Percentiles rank a stretch among this genome's conserved stretches.
These are phyloP conservation scores for Choiromyces venosus DNA, from an alignment of 495 filamentous ascomycete species.

Conservation along the genomic window DNA sequence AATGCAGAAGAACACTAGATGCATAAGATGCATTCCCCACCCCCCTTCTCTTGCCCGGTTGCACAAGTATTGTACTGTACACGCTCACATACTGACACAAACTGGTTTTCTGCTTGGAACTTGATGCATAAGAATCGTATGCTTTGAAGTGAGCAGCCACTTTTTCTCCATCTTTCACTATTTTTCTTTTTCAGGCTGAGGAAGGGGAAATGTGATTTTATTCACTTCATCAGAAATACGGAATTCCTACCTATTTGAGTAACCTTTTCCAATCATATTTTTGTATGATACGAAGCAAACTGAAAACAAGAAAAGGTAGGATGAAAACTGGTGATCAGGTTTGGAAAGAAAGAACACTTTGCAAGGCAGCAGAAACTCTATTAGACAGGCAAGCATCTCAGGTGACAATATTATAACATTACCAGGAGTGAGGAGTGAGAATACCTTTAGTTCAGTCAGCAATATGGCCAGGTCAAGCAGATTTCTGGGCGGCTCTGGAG, in stretches of 20 bases:
- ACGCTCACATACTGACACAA: not conserved
- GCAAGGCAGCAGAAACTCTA: not conserved
- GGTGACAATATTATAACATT: not conserved
- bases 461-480: not conserved
- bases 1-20: not conserved
- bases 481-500: not conserved
- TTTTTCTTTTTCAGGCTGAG: not conserved
- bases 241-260: not conserved
- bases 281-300: not conserved
- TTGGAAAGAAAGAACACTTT: not conserved
- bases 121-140: not conserved
- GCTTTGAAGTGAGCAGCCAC: not conserved
- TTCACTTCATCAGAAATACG: not conserved
- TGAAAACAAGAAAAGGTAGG: not conserved
- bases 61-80: not conserved
- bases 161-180: not conserved
- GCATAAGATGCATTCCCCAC: not conserved
- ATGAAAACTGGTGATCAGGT: not conserved
- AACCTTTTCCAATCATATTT: not conserved
- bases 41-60: not conserved
- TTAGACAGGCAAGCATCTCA: not conserved
- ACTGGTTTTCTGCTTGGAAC: not conserved
- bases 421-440: not conserved
- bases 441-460: not conserved
- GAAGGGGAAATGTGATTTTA: not conserved